Evolutionary conservation across 2,329 filamentous ascomycete genomes (phyloP), one percentile per base, ranked within the genome.

Genomic region (Xylaria sp.): DNA sequence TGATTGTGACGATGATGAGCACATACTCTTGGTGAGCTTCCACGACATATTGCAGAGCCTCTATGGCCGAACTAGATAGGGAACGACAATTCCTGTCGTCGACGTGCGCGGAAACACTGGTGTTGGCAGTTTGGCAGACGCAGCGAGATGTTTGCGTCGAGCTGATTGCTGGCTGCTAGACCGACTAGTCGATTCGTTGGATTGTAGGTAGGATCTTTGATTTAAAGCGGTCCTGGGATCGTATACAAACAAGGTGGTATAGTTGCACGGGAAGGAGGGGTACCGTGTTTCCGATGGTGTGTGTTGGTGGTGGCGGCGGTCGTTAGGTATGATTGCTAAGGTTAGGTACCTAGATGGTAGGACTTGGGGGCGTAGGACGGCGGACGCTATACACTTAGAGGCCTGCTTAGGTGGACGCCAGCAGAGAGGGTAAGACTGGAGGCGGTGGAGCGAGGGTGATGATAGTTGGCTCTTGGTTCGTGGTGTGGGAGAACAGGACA

Each of bases 21-120:
- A 84, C 87, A 78, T 85, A 92, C 90, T 93, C 86, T 93, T 93
- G 77, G 90, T 92, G 78, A 93, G 83, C 81, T 91, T 92, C 90
- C 90, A 93, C 80, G 90, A 91, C 90, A 91, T 91, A 7, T 58
- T 68, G 58, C 20, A 45, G 56, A 57, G 56, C 48, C 61, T 58
- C 32, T 68, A 66, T 61, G 68, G 50, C 59, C 30, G 28, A 45
- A 36, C 7, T 43, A n/a, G 39, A 10, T 57, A 43, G 23, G 55
- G 30, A 55, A 41, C 32, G 41, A 65, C 32, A 46, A 39, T 34
- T 34, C 34, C 36, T 9, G 55, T 52, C 12, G 59, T 53, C n/a
- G 58, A 46, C 28, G 41, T 62, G 57, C 55, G 57, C 50, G 15
- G 48, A 32, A 62, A 56, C 10, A 43, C 52, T 25, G 46, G 30